phyloP scores from a whole-genome alignment of 2,329 filamentous ascomycete genomes.

The Microdochium bolleyi region DNA sequence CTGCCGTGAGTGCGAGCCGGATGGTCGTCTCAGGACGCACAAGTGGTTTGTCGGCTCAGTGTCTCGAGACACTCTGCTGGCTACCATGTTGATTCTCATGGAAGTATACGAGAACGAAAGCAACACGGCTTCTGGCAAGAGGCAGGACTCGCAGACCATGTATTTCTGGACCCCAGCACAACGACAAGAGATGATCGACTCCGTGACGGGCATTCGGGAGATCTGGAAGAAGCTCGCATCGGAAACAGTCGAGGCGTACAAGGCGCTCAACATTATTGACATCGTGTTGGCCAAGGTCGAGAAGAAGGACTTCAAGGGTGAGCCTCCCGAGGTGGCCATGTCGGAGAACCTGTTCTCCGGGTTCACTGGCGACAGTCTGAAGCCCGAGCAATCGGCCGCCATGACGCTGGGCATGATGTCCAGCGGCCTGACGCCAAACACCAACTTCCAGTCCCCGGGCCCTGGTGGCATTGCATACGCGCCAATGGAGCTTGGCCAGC shows the following conservation, averaged over 20 bases:
- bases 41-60: conserved; percentile 73
- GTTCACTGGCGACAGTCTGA: conserved; percentile 17
- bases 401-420: conserved; percentile 35
- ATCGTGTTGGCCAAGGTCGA: conserved; percentile 79
- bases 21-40: conserved; percentile 63
- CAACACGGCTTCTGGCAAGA: conserved; percentile 30
- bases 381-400: conserved; percentile 30
- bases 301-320: conserved; percentile 24
- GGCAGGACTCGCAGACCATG: conserved; percentile 32
- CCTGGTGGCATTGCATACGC: conserved; percentile 30
- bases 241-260: conserved; percentile 81
- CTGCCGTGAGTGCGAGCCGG: conserved; percentile 64
- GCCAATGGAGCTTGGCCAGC: conserved; percentile 32
- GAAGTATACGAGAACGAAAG: conserved; percentile 68
- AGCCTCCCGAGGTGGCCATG: conserved; percentile 6
- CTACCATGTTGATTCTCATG: conserved; percentile 75
- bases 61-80: conserved; percentile 78
- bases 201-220: conserved; percentile 61
- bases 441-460: conserved; percentile 25
- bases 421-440: conserved; percentile 22
- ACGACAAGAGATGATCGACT: conserved; percentile 66
- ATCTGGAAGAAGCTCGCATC: conserved; percentile 79
- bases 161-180: conserved; percentile 51
- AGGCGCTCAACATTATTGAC: conserved; percentile 71
- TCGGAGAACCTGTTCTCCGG: conserved; percentile 17